Evolutionary conservation across 1,284 basidiomycete species (phyloP).

Genomic region (Bjerkandera adusta): DNA sequence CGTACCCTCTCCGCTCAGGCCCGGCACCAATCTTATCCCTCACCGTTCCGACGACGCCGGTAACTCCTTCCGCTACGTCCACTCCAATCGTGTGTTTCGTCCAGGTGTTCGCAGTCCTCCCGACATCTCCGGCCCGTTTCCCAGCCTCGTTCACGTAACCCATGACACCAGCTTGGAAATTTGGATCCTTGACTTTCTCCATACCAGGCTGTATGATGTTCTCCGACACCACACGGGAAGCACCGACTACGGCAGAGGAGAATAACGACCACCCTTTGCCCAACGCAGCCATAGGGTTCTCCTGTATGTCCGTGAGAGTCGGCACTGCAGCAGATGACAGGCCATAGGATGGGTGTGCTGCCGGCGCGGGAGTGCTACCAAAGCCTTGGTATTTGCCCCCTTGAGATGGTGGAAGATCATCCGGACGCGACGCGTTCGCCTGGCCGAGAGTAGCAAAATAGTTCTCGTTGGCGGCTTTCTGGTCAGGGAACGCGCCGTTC

Average conservation of each 20-base stretch:
- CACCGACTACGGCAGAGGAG: conserved; percentile 70
- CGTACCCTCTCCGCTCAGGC: conserved; percentile 54
- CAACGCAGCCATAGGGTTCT: conserved; percentile 74
- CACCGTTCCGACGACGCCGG: conserved; percentile 55
- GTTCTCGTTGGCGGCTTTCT: conserved; percentile 72
- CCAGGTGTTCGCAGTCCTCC: conserved; percentile 68
- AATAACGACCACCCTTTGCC: conserved; percentile 86
- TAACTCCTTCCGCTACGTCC: conserved; percentile 73
- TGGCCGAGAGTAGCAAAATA: conserved; percentile 76
- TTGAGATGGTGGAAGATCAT: conserved; percentile 78
- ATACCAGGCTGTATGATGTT: conserved; percentile 82
- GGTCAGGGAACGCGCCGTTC: conserved; percentile 42
- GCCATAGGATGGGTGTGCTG: conserved; percentile 56
- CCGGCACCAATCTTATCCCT: conserved; percentile 41
- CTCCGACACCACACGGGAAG: conserved; percentile 71
- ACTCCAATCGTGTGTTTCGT: conserved; percentile 72
- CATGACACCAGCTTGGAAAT: conserved; percentile 67
- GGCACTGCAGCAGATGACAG: conserved; percentile 74
- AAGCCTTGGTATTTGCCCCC: conserved; percentile 86
- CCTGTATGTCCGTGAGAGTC: conserved; percentile 69
- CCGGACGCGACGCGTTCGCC: conserved; percentile 67
- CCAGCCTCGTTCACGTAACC: conserved; percentile 71
- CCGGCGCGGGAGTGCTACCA: conserved; percentile 67
- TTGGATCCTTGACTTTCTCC: conserved; percentile 74
- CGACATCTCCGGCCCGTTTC: conserved; percentile 55